A percentile compares a stretch with the other conserved stretches of the same genome.
phyloP scores from a whole-genome alignment of 352 stramenopile genomes.

The Thalassiosira hispida region DNA sequence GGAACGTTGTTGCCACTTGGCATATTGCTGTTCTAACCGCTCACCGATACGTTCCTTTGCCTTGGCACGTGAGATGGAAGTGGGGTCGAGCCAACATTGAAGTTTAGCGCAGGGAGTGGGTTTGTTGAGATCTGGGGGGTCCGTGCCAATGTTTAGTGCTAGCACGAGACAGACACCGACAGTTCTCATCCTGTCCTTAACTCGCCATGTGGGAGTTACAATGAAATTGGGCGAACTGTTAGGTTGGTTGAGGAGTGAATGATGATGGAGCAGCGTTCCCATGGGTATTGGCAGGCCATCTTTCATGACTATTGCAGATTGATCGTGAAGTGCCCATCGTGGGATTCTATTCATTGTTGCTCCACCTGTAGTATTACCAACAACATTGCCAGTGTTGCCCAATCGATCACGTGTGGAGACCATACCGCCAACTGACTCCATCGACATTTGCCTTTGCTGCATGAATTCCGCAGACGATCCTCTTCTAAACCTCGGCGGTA shows the following conservation, averaged over 20 bases:
- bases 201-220: constrained; percentile 83
- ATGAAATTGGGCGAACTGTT: constrained; percentile 24
- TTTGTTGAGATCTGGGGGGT: constrained; percentile 97
- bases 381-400: constrained; percentile 8
- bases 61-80: constrained; percentile 92
- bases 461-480: constrained; percentile 8
- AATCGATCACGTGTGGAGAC: constrained; percentile 18
- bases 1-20: constrained; percentile 90
- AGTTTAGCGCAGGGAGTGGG: constrained; percentile 94
- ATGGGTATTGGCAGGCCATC: constrained; percentile 43
- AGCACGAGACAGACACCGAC: constrained; percentile 93
- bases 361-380: not conserved
- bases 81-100: constrained; percentile 98
- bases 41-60: constrained; percentile 95
- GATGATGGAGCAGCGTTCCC: constrained; percentile 46
- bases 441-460: constrained; percentile 6
- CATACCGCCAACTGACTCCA: not conserved
- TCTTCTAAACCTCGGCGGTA: constrained; percentile 27
- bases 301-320: constrained; percentile 49
- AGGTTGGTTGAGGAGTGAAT: constrained; percentile 31
- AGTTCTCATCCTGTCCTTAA: constrained; percentile 89
- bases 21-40: constrained; percentile 92
- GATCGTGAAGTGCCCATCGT: constrained; percentile 51
- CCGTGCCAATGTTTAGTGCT: constrained; percentile 97
- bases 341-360: constrained; percentile 25